phyloP scores from a whole-genome alignment of 352 stramenopile species.

The Globisporangium lucens region DNA sequence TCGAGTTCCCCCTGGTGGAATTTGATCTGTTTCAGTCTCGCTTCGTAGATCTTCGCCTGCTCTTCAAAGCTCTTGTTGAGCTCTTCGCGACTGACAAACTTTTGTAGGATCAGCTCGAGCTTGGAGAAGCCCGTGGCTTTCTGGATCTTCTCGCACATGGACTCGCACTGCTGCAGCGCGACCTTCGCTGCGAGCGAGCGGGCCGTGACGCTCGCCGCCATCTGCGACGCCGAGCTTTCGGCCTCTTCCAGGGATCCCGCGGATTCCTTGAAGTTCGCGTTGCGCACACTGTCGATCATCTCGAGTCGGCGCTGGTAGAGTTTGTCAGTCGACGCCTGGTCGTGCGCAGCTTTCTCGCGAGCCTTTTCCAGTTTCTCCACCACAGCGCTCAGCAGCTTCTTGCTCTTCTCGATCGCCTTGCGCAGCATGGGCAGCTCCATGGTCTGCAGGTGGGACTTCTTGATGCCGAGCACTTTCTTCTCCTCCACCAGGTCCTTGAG shows the following conservation, averaged over 20 bases:
- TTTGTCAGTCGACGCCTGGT: slow-evolving; percentile 63
- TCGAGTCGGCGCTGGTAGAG: slow-evolving; percentile 66
- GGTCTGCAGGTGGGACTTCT: slow-evolving; percentile 59
- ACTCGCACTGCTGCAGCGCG: slow-evolving; percentile 74
- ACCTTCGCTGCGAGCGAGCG: slow-evolving; percentile 67
- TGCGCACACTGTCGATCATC: slow-evolving; percentile 68
- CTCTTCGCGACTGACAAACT: slow-evolving; percentile 74
- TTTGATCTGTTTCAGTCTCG: slow-evolving; percentile 78
- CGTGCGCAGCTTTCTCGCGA: slow-evolving; percentile 58
- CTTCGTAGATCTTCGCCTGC: slow-evolving; percentile 79
- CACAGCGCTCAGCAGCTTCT: slow-evolving; percentile 57
- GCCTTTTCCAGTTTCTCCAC: slow-evolving; percentile 64
- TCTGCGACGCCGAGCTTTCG: slow-evolving; percentile 20
- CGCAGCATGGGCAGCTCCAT: slow-evolving; percentile 57
- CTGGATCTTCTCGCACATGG: slow-evolving; percentile 83
- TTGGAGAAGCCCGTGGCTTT: slow-evolving; percentile 76
- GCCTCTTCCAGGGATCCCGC: slow-evolving; percentile 24
- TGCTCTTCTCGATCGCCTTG: slow-evolving; percentile 53
- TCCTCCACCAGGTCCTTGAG: slow-evolving; percentile 66
- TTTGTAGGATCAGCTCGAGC: slow-evolving; percentile 75
- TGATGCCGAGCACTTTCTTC: slow-evolving; percentile 57
- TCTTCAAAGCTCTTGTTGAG: slow-evolving; percentile 80
- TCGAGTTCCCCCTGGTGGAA: slow-evolving; percentile 67
- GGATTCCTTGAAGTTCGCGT: slow-evolving; percentile 17
- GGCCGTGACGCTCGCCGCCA: slow-evolving; percentile 36